These are phyloP conservation scores for Cladochytrium replicatum DNA, from an alignment of 192 early-diverging fungal species.

Conservation along the genomic window DNA sequence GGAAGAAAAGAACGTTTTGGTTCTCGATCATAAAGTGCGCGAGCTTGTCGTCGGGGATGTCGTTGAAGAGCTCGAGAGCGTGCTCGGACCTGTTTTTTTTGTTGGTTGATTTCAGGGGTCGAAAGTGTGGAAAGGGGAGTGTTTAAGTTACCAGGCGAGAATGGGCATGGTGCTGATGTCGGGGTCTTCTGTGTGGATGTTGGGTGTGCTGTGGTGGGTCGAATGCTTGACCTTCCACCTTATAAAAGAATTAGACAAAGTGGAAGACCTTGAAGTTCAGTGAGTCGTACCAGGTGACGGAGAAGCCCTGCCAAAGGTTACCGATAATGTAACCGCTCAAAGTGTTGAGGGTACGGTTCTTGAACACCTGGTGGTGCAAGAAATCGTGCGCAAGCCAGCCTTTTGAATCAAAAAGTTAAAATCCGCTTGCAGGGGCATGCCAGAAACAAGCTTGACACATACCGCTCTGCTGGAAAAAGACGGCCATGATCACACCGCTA, in stretches of 20 bases:
- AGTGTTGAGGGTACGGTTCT: conserved; percentile 52
- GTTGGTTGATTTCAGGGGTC: no score
- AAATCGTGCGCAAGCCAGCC: conserved; percentile 77
- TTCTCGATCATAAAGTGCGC: conserved; percentile 55
- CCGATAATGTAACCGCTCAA: conserved; percentile 59
- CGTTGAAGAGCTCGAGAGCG: conserved; percentile 40
- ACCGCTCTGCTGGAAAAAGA: conserved; percentile 76
- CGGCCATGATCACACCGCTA: conserved; percentile 47
- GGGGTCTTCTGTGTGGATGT: conserved; percentile 70
- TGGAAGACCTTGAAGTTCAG: background rate
- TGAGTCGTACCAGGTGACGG: conserved; percentile 52
- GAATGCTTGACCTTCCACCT: conserved; percentile 87
- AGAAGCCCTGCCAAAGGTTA: conserved; percentile 66
- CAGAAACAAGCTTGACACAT: background rate
- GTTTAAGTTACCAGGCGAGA: conserved; percentile 50
- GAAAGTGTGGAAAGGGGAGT: background rate
- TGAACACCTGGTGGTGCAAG: conserved; percentile 71
- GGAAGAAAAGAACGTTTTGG: conserved; percentile 53
- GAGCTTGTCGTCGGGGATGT: conserved; percentile 34
- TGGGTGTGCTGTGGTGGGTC: conserved; percentile 73
- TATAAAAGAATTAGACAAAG: background rate
- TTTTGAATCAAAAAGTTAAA: background rate
- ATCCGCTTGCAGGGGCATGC: background rate
- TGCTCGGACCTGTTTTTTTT: conserved; percentile 44
- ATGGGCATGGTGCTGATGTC: conserved; percentile 77